Conservation (phyloP, 257 asterid species). For the Agastache rugosa region DNA sequence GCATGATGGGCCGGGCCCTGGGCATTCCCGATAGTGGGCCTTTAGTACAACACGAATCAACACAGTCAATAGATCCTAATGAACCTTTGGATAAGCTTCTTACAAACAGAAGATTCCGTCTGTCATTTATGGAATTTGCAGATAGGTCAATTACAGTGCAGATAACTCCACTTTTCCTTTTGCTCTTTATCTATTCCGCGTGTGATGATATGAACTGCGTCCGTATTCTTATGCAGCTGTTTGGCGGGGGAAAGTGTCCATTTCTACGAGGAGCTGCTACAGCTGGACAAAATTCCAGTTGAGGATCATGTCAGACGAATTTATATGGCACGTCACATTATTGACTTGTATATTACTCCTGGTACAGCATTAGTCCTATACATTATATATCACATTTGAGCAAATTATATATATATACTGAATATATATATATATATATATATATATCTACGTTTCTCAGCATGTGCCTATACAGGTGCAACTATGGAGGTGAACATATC, state of each 20-base stretch:
- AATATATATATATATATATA: background rate
- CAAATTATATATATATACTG: no score
- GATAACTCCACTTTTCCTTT: background rate
- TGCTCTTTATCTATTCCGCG: background rate
- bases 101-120: slow-evolving; percentile 63
- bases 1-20: slow-evolving; percentile 75
- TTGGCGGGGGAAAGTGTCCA: slow-evolving; percentile 92
- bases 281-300: slow-evolving; percentile 66
- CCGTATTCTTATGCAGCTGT: slow-evolving; percentile 50
- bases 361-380: slow-evolving; percentile 45
- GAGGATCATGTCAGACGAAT: slow-evolving; percentile 74
- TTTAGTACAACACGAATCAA: slow-evolving; percentile 47
- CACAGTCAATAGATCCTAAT: slow-evolving; percentile 51
- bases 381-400: background rate
- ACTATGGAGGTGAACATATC: slow-evolving; percentile 86
- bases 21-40: slow-evolving; percentile 70
- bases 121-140: slow-evolving; percentile 80
- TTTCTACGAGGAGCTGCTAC: slow-evolving; percentile 83
- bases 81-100: slow-evolving; percentile 85
- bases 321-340: slow-evolving; percentile 90
- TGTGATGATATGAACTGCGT: slow-evolving; percentile 2
- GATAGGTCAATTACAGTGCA: slow-evolving; percentile 55
- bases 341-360: slow-evolving; percentile 67
- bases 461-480: slow-evolving; percentile 53
- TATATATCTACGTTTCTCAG: slow-evolving; percentile 4